phyloP scores from a whole-genome alignment of 306 rosid genomes.

The Pyrus communis region DNA sequence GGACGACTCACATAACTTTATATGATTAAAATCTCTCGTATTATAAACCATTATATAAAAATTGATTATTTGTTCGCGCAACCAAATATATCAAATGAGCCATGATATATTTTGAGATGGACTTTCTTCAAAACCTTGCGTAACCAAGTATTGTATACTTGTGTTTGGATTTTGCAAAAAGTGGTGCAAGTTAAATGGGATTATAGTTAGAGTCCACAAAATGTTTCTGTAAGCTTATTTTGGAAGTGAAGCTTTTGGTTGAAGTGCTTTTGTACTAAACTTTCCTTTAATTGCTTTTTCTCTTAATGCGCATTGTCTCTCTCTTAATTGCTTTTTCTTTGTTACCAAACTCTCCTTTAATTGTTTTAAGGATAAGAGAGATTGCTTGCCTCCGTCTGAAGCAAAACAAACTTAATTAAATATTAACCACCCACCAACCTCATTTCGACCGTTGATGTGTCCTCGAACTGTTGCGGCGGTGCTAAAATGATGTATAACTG shows the following conservation, averaged over 20 bases:
- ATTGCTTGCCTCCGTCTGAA: constrained; percentile 27
- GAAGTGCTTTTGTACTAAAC: too few species aligned
- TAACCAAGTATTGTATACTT: background rate
- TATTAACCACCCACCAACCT: constrained; percentile 32
- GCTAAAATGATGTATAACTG: background rate
- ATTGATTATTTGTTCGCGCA: background rate
- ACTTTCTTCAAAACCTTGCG: background rate
- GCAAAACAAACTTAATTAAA: constrained; percentile 28
- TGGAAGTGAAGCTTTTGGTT: too few species aligned
- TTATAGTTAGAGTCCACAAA: too few species aligned
- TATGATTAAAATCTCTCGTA: too few species aligned
- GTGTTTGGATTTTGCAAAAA: too few species aligned
- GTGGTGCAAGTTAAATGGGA: too few species aligned
- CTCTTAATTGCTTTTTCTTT: background rate
- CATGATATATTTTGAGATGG: too few species aligned
- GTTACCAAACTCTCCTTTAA: background rate
- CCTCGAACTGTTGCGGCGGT: constrained; percentile 19
- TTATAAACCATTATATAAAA: too few species aligned
- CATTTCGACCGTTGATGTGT: background rate
- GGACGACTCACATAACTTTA: too few species aligned
- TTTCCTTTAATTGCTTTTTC: background rate
- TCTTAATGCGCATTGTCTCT: too few species aligned
- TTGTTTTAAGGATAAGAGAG: background rate
- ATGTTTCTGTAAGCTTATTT: too few species aligned
- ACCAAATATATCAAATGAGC: too few species aligned